Base-by-base conservation (phyloP, 345 rosid species). In the Euphorbia pulcherrima region DNA sequence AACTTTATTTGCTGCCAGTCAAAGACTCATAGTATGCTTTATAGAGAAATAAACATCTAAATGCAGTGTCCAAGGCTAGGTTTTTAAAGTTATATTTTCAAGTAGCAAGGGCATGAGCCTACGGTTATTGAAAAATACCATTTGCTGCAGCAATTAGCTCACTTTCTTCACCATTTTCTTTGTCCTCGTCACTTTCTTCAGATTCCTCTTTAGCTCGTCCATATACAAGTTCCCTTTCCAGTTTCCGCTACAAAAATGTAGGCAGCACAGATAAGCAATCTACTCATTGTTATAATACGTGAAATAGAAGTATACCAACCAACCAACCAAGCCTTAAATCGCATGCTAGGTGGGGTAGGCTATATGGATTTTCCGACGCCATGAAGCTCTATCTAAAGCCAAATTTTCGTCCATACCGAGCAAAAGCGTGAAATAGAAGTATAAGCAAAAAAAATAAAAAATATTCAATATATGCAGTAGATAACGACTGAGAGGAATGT, bases 191-290 rank as follows among this genome's bases (percentile, higher is more conserved):
- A 35, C 55, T 72, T 55, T 59, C 92, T n/a, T 74, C 79, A 35
- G 75, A 39, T 48, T 77, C 62, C 2, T 68, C 77, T 60, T 72
- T 76, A 69, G 79, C 82, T 71, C 80, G 84, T 12, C 88, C 88
- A 68, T 67, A 70, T 11, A 33, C 84, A 72, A 78, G 4, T 50
- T 79, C 87, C 65, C 77, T 85, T 74, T 91, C 97, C 58, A 89
- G 72, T 77, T 86, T 94, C 81, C 97, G 86, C 99, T 91, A 75
- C 62, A 76, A 41, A 56, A 23, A 62, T 66, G 68, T 50, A 37
- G 33, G 52, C 37, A 21, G 70, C 57, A 30, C 57, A 30, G 26
- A 44, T 40, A 68, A 26, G 41, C 51, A 26, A 56, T 44, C n/a
- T 16, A 55, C 17, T 20, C 11, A 10, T 35, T 20, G 17, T 8